These are phyloP conservation scores for Glycine soja DNA, from an alignment of 306 rosid genomes.

Conservation along the genomic window DNA sequence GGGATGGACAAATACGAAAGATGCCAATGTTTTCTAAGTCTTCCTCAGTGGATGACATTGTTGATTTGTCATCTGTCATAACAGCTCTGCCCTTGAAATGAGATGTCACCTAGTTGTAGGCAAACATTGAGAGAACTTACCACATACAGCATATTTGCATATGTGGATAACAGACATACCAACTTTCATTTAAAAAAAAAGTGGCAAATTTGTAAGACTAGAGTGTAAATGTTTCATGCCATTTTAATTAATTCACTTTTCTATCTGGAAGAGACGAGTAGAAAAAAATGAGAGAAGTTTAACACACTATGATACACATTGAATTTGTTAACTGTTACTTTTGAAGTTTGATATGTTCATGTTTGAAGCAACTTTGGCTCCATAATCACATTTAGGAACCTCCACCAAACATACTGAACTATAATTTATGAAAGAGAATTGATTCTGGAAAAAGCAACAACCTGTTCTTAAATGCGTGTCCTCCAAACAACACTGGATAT, in stretches of 20 bases:
- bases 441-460: conserved; percentile 25
- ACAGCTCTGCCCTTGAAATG: conserved; percentile 58
- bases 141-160: conserved; percentile 30
- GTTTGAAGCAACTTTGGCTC: background rate
- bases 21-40: conserved; percentile 63
- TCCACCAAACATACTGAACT: conserved; percentile 18
- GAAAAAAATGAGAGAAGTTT: conserved; percentile 11
- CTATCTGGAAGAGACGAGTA: conserved; percentile 30
- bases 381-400: conserved; percentile 18
- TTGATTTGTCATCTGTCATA: conserved; percentile 64
- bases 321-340: conserved; percentile 38
- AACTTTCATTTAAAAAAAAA: conserved; percentile 39
- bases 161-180: conserved; percentile 9
- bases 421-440: background rate
- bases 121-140: conserved; percentile 47
- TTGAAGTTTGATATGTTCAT: conserved; percentile 42
- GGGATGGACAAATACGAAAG: conserved; percentile 62
- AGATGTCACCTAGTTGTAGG: conserved; percentile 56
- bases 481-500: background rate
- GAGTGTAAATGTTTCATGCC: conserved; percentile 34
- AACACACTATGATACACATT: conserved; percentile 1
- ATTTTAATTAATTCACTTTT: conserved; percentile 43
- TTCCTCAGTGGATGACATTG: conserved; percentile 51
- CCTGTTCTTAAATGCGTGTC: conserved; percentile 1
- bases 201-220: background rate